A percentile compares a stretch with the other conserved stretches of the same genome.
Evolutionary conservation across 805 yeast species (phyloP).

Genomic region (Yarrowia deformans): DNA sequence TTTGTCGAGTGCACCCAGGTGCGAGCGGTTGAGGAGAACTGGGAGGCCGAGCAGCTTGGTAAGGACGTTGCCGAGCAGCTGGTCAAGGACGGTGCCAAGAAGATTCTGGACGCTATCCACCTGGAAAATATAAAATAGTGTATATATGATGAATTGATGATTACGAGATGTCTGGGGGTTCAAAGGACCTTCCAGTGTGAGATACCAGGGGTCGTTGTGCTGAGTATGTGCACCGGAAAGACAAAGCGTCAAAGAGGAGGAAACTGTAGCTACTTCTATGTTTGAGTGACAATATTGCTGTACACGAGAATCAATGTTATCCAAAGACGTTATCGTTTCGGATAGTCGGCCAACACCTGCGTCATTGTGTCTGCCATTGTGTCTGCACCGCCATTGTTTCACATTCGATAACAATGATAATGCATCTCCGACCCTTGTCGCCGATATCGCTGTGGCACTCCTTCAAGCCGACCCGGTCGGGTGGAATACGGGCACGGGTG

Average conservation of each 20-base stretch:
- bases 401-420: conserved; percentile 5
- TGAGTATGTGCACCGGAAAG: no score
- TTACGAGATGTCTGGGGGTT: no score
- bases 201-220: no score
- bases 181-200: no score
- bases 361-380: no score
- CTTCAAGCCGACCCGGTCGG: neutral
- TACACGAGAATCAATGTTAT: no score
- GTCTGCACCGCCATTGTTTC: conserved; percentile 5
- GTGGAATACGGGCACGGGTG: neutral
- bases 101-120: conserved; percentile 79
- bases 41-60: conserved; percentile 78
- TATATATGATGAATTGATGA: conserved; percentile 24
- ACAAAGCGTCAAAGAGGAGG: no score
- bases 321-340: no score
- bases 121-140: conserved; percentile 42
- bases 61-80: conserved; percentile 68
- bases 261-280: no score
- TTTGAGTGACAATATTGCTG: no score
- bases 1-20: conserved; percentile 65
- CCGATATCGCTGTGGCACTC: conserved; percentile 17
- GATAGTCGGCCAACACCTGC: neutral
- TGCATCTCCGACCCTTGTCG: conserved; percentile 26
- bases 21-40: conserved; percentile 53
- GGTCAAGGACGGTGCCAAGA: conserved; percentile 79